These are phyloP conservation scores for Diaporthe caulivora DNA, from an alignment of 2,329 filamentous ascomycete species.

Conservation along the genomic window DNA sequence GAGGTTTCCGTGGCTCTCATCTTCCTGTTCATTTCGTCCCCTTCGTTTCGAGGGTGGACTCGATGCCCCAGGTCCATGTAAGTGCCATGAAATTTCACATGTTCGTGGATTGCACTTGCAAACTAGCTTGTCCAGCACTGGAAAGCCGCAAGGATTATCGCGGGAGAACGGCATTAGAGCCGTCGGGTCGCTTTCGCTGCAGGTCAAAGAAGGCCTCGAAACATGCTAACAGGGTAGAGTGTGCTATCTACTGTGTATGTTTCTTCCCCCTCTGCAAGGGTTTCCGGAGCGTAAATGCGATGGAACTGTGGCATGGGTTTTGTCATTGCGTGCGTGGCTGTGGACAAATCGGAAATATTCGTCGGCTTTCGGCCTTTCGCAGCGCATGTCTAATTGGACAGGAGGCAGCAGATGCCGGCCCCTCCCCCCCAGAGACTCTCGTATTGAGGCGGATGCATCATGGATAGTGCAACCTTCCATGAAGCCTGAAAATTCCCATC, in stretches of 20 bases:
- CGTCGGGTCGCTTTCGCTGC: constrained; percentile 5
- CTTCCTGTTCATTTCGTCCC: not conserved
- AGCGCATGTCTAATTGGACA: not conserved
- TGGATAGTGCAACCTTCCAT: not conserved
- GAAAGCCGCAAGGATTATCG: not conserved
- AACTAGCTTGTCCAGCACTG: not conserved
- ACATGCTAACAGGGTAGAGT: not conserved
- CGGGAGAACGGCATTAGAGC: constrained; percentile 35
- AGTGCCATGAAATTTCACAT: not conserved
- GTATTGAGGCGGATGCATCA: not conserved
- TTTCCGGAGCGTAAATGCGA: not conserved
- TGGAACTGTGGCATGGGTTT: not conserved
- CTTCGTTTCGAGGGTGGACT: not conserved
- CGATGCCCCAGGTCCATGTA: not conserved
- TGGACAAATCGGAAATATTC: constrained; percentile 13
- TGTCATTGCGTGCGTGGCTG: not conserved
- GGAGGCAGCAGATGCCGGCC: not conserved
- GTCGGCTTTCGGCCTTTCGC: not conserved
- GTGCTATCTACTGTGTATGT: not conserved
- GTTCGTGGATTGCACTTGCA: not conserved
- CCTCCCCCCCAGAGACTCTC: not conserved
- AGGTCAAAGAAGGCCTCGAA: constrained; percentile 1
- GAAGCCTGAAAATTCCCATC: not conserved
- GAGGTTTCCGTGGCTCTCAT: not conserved
- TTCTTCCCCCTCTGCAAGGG: not conserved